Conservation (phyloP, 805 yeast genomes). For the Candida nemodendra region DNA sequence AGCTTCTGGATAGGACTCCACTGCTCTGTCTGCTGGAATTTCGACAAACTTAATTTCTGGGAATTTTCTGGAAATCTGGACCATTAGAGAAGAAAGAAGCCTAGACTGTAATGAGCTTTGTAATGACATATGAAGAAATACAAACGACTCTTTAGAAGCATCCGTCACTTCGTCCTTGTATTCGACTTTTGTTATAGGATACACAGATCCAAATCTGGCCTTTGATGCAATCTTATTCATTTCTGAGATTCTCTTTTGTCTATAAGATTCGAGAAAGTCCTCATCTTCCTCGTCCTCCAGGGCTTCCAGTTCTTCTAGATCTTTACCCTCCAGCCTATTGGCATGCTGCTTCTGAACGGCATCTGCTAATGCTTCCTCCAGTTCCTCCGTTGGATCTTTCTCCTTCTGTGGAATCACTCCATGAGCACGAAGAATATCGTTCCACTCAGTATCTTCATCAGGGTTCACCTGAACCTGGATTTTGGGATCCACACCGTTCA, state of each 20-base stretch:
- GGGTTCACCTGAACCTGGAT: constrained; percentile 89
- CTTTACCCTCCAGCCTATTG: constrained; percentile 73
- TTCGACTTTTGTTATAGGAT: constrained; percentile 82
- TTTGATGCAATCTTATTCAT: constrained; percentile 55
- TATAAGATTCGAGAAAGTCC: constrained; percentile 77
- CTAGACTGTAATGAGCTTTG: constrained; percentile 73
- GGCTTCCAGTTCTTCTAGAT: constrained; percentile 79
- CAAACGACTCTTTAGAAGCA: constrained; percentile 65
- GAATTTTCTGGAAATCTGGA: constrained; percentile 60
- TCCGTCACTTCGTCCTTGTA: constrained; percentile 83
- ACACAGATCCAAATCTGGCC: constrained; percentile 70
- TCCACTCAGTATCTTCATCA: constrained; percentile 98
- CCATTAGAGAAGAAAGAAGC: constrained; percentile 58
- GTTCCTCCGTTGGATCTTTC: constrained; percentile 80
- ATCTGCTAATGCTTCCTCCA: constrained; percentile 85
- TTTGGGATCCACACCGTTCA: constrained; percentile 45
- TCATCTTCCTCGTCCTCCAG: constrained; percentile 93
- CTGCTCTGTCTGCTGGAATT: constrained; percentile 86
- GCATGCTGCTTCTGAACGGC: constrained; percentile 79
- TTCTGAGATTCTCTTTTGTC: constrained; percentile 75
- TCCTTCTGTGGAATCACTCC: constrained; percentile 93
- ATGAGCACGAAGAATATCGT: constrained; percentile 84
- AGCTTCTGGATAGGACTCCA: constrained; percentile 85
- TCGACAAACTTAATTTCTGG: constrained; percentile 88
- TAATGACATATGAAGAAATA: constrained; percentile 74